Conservation (phyloP, 345 rosid genomes). For the Dovyalis caffra region DNA sequence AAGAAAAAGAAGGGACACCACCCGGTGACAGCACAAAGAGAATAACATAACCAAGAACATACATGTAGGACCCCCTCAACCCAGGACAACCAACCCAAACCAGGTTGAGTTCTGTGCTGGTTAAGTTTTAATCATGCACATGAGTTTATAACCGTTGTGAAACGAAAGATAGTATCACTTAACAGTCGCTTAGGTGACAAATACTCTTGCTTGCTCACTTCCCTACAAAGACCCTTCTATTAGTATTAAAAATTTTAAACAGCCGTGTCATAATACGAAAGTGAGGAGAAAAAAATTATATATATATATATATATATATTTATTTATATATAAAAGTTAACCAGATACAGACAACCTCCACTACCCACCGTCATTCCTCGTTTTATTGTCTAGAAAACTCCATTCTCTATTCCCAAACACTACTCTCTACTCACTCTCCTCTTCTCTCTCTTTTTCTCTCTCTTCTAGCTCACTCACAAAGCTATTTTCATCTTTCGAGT, state of each 20-base stretch:
- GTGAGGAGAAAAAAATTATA: background rate
- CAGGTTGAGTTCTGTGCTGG: constrained; percentile 13
- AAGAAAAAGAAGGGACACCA: background rate
- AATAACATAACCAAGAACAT: background rate
- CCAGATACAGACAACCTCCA: constrained; percentile 17
- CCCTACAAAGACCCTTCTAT: constrained; percentile 3
- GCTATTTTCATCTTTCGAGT: background rate
- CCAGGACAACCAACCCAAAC: background rate
- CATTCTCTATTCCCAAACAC: constrained; percentile 15
- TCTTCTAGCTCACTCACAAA: background rate
- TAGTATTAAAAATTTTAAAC: background rate
- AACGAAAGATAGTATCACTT: background rate
- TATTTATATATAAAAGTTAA: too few relatives aligned
- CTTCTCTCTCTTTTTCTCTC: background rate
- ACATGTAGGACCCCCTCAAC: background rate
- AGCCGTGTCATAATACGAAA: background rate
- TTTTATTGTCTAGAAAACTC: constrained; percentile 28
- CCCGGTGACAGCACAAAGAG: background rate
- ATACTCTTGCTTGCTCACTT: background rate
- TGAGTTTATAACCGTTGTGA: constrained; percentile 39
- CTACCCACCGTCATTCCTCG: constrained; percentile 26
- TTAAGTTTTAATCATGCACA: constrained; percentile 12
- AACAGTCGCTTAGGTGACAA: background rate
- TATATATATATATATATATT: too few relatives aligned
- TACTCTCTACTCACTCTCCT: background rate